phyloP scores from a whole-genome alignment of 371 early-diverging fungal species.

The Basidiobolus meristosporus region DNA sequence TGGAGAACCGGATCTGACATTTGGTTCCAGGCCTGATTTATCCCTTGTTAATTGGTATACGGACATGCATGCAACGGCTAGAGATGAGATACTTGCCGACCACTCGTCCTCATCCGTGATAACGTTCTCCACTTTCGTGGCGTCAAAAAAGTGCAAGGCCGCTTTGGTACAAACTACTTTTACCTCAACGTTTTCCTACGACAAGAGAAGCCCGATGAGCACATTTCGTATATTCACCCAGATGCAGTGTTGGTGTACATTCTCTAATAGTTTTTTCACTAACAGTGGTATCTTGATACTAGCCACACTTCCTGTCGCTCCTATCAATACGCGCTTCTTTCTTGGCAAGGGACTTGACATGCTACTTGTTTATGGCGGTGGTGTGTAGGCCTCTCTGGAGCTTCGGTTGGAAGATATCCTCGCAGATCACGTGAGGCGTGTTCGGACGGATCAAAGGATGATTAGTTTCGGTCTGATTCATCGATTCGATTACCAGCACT shows the following conservation, averaged over 20 bases:
- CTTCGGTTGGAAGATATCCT: too few relatives aligned
- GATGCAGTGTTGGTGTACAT: slow-evolving; percentile 3
- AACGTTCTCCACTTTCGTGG: slow-evolving; percentile 16
- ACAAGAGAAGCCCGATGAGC: slow-evolving; percentile 3
- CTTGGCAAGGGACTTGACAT: too few relatives aligned
- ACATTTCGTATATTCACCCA: slow-evolving; percentile 6
- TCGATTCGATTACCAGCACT: too few relatives aligned
- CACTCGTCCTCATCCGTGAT: slow-evolving; percentile 79
- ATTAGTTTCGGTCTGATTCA: too few relatives aligned
- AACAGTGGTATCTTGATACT: slow-evolving; percentile 68
- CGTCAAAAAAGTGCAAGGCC: slow-evolving; percentile 65
- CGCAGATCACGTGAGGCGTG: too few relatives aligned
- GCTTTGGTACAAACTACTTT: slow-evolving; percentile 51
- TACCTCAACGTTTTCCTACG: slow-evolving; percentile 25
- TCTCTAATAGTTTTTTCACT: slow-evolving; percentile 22
- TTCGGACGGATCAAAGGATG: too few relatives aligned
- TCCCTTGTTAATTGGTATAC: neutral
- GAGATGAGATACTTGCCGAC: slow-evolving; percentile 20
- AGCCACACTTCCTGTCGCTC: slow-evolving; percentile 81
- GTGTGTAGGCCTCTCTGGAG: too few relatives aligned
- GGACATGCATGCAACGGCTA: neutral
- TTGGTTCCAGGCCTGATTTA: slow-evolving; percentile 44
- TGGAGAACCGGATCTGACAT: slow-evolving; percentile 83
- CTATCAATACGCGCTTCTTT: slow-evolving; percentile 54
- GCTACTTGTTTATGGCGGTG: too few relatives aligned